Evolutionary conservation across 352 stramenopile genomes (phyloP), one percentile per base, ranked within the genome.

Genomic region (Pythium biforme): DNA sequence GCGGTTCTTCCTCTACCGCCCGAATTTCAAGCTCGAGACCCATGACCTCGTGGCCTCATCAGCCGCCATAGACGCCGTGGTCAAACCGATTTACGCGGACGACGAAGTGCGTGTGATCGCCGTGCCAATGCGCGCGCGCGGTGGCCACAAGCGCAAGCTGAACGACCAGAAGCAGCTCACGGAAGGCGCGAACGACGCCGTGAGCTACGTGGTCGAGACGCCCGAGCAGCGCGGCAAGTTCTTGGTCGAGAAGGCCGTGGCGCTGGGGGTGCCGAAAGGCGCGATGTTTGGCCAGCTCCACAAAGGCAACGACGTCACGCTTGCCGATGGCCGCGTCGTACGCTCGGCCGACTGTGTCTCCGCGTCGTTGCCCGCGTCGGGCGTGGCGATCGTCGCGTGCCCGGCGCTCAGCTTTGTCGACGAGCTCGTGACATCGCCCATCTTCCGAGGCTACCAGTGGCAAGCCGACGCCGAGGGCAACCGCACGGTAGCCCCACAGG

Each of bases 181-280:
- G 12, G 46, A 55, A 19, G 31, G 17, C 4, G 52, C 34, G 12
- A 77, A 84, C 33, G 72, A 79, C 33, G 77, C 71, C 49, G 81
- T 88, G 47, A 88, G 75, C 43, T 94, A 92, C 64, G 70, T 94
- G 20, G 71, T 91, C 23, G 82, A 92, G 64, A 93, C 83, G n/a
- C 74, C 68, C 3, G 66, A 70, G 20, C 79, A 90, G 56, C 73
- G 83, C 29, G 86, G 86, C 50, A 95, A 94, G 55, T 93, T 94
- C 46, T 55, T 94, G 0, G 79, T 94, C 23, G 74, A 92, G 39
- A 80, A 77, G 26, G 86, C 86, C 1, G n/a, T 78, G 7, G 77
- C 75, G 31, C 61, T 92, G 12, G 86, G 83, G 6, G 86, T 94
- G 0, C 86, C 86, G 0, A 92, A 89, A 63, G 86, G 86, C 4